phyloP scores from a whole-genome alignment of 129 eudicot genomes.

The Artemisia annua region DNA sequence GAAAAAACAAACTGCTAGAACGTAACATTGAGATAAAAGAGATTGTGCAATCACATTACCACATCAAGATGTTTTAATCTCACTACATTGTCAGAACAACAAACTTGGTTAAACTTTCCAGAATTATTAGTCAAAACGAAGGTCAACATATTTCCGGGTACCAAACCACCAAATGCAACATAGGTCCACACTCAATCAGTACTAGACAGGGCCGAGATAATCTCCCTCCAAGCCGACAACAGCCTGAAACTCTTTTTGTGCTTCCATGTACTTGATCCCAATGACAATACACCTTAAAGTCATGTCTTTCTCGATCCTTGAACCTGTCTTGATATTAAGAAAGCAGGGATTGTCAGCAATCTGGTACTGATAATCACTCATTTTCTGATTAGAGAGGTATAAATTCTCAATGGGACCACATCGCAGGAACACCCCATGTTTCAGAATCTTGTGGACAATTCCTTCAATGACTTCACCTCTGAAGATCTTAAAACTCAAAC shows the following conservation, averaged over 20 bases:
- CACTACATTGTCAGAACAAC: no score
- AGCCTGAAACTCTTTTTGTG: constrained; percentile 64
- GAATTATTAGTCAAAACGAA: background rate
- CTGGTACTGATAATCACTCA: constrained; percentile 55
- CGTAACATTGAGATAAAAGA: background rate
- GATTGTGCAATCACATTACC: background rate
- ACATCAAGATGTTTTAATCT: background rate
- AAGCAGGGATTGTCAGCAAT: constrained; percentile 62
- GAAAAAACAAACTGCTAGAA: background rate
- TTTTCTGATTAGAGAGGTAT: constrained; percentile 51
- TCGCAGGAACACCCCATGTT: constrained; percentile 67
- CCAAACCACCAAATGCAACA: background rate
- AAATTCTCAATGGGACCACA: constrained; percentile 72
- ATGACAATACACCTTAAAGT: constrained; percentile 51
- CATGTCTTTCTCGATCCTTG: constrained; percentile 61
- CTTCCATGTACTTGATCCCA: constrained; percentile 58
- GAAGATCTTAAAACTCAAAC: constrained; percentile 65
- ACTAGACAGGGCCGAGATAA: constrained; percentile 63
- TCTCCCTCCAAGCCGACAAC: constrained; percentile 66
- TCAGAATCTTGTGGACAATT: constrained; percentile 52
- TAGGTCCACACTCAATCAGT: background rate
- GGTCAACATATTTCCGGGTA: background rate
- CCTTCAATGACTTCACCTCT: constrained; percentile 66
- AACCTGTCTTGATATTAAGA: constrained; percentile 43
- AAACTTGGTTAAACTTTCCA: background rate